Conservation (phyloP, 1,284 basidiomycete species). For the Cutaneotrichosporon cutaneum region DNA sequence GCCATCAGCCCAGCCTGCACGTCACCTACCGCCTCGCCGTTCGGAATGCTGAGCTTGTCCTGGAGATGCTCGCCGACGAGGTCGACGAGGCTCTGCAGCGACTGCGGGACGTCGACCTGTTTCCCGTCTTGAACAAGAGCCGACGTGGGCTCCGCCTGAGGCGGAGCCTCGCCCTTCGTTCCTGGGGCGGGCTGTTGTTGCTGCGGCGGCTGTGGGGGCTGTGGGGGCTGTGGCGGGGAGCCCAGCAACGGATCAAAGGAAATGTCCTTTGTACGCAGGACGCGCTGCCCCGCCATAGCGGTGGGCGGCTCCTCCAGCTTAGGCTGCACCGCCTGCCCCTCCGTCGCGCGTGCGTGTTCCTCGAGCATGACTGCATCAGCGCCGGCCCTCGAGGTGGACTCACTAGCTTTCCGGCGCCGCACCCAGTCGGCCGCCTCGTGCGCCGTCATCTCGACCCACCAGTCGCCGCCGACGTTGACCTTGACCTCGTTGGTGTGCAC, state of each 20-base stretch:
- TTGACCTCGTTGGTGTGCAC: constrained; percentile 41
- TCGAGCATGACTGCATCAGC: constrained; percentile 27
- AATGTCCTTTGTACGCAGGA: constrained; percentile 8
- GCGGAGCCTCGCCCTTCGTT: background rate
- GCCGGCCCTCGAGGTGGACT: constrained; percentile 10
- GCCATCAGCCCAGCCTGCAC: constrained; percentile 5
- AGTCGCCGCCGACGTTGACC: constrained; percentile 35
- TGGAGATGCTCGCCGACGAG: constrained; percentile 22
- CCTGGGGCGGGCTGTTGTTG: background rate
- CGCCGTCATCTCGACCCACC: constrained; percentile 47
- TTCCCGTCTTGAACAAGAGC: constrained; percentile 5
- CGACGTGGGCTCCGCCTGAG: background rate
- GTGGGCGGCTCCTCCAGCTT: background rate
- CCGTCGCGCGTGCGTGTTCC: constrained; percentile 29
- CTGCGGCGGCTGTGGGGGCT: background rate
- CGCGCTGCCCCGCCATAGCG: background rate
- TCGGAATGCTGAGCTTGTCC: constrained; percentile 19
- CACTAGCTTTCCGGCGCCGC: constrained; percentile 34
- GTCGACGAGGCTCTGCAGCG: constrained; percentile 24
- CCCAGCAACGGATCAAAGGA: constrained; percentile 21
- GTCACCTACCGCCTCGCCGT: background rate
- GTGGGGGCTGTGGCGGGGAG: background rate
- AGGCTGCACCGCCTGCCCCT: constrained; percentile 18
- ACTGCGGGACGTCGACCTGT: constrained; percentile 15
- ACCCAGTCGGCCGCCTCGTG: constrained; percentile 40